These are phyloP conservation scores for Malus hybrid DNA, from an alignment of 331 rosid species.

Conservation along the genomic window DNA sequence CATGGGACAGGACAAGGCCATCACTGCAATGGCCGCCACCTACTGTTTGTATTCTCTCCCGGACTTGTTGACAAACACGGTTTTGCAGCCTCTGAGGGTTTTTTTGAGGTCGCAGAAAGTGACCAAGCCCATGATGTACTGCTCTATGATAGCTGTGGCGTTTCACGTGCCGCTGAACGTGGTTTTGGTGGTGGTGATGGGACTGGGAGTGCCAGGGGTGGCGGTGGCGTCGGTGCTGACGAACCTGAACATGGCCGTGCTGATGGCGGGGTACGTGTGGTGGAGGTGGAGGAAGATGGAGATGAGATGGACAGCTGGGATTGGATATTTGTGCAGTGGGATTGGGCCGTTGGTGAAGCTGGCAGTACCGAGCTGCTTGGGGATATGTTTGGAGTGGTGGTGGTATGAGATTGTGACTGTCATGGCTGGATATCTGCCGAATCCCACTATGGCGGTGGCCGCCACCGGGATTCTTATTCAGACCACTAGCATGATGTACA, in stretches of 20 bases:
- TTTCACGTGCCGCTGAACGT: conserved; percentile 72
- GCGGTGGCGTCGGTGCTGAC: conserved; percentile 88
- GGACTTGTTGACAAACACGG: conserved; percentile 62
- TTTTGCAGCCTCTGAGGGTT: conserved; percentile 66
- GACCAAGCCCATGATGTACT: conserved; percentile 85
- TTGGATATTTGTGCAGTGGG: conserved; percentile 36
- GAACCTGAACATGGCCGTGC: conserved; percentile 59
- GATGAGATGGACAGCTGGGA: conserved; percentile 38
- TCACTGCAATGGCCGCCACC: conserved; percentile 61
- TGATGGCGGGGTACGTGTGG: conserved; percentile 66
- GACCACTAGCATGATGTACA: conserved; percentile 98
- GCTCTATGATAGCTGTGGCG: conserved; percentile 58
- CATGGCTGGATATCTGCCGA: conserved; percentile 70
- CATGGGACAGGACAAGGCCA: conserved; percentile 65
- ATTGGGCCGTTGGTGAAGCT: conserved; percentile 49
- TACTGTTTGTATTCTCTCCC: conserved; percentile 80
- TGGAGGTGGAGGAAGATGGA: conserved; percentile 32
- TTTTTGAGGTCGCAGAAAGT: conserved; percentile 69
- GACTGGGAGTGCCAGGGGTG: conserved; percentile 70
- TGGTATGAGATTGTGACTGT: conserved; percentile 97
- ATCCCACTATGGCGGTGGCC: conserved; percentile 73
- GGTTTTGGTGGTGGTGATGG: conserved; percentile 39
- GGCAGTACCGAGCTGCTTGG: conserved; percentile 87
- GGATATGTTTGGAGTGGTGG: conserved; percentile 99
- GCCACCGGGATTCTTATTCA: conserved; percentile 93